Evolutionary conservation across 495 filamentous ascomycete species (phyloP), one percentile per base, ranked within the genome.

Genomic region (Cercophora samala): DNA sequence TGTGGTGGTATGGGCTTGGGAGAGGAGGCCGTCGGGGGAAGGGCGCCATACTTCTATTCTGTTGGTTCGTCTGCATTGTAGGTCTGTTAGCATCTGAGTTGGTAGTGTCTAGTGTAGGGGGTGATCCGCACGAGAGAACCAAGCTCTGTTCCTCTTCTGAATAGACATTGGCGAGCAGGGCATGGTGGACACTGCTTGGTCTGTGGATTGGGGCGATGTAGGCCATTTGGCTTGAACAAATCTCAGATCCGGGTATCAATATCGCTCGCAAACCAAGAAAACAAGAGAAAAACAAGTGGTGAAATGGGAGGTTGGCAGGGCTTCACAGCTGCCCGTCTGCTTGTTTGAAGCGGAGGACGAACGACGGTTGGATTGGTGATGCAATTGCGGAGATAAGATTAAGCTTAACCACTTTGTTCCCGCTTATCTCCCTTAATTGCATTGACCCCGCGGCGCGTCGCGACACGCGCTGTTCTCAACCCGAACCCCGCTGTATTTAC

Each of bases 201-300:
- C 90, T 83, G 77, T 98, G 95, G 64, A 99, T 96, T 4, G 95
- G 93, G 68, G 92, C 93, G 66, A 99, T 81, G 72, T 97, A 99
- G 59, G 96, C 90, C 95, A 99, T 99, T 42, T 22, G 62, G 65
- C 62, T 19, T 19, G 64, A 46, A 46, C 6, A 2, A 46, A 46
- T 46, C 37, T 11, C 9, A 2, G 1, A 11, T 46, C 13, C 13
- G 37, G 37, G 37, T 46, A 46, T 46, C 37, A 46, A 46, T 11
- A 46, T 46, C 37, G 37, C 37, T 46, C 37, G 37, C 37, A 46
- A 46, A 46, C 37, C 9, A 46, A 46, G 66, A 59, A 67, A 56
- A 51, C 29, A 53, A 65, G 60, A 69, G 60, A 42, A 8, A 19
- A 32, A 61, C 26, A 22, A 5, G 59, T 13, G 26, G 11, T 17